Evolutionary conservation across 148 eudicot species (phyloP), one percentile per base, ranked within the genome.

Genomic region (Talinum fruticosum): DNA sequence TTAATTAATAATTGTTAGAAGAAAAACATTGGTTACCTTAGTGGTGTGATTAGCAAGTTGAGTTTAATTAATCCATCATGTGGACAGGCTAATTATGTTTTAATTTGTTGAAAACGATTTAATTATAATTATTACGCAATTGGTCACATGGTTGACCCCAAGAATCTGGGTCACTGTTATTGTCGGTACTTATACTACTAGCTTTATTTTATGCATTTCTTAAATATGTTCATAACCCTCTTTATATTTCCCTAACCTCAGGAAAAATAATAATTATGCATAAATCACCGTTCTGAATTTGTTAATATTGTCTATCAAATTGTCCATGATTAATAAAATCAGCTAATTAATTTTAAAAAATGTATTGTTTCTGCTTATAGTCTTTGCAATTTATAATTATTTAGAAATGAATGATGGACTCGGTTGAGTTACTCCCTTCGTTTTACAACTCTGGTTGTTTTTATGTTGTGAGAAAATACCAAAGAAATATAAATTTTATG

Each of bases 91-190:
- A 59, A 59, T 59, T n/a, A n/a, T 59, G 29, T n/a, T n/a, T 53
- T 49, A 49, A 49, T 53, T 57, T 57, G 64, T 57, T 23, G 64
- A 10, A 21, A 53, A 1, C 15, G 10, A 16, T 6, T 6, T 53
- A 16, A 21, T 53, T 53, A 53, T 16, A 0, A 53, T 53, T 4
- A 16, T 49, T 49, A 16, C 4, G n/a, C n/a, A n/a, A n/a, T n/a
- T n/a, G n/a, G 16, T 53, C 64, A 62, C 32, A 28, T 62, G 33
- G 66, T 62, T 62, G 66, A 62, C 66, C 66, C 66, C 66, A 8
- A 26, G 28, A 62, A 62, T 62, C 32, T 62, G 66, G 66, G 66
- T 62, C 66, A 62, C 1, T 62, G 66, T 62, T n/a, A 5, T 28
- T 62, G 66, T 62, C 66, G 66, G 33, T 62, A 62, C 33, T 28